phyloP scores from a whole-genome alignment of 306 rosid species.

The Prunus salicina region DNA sequence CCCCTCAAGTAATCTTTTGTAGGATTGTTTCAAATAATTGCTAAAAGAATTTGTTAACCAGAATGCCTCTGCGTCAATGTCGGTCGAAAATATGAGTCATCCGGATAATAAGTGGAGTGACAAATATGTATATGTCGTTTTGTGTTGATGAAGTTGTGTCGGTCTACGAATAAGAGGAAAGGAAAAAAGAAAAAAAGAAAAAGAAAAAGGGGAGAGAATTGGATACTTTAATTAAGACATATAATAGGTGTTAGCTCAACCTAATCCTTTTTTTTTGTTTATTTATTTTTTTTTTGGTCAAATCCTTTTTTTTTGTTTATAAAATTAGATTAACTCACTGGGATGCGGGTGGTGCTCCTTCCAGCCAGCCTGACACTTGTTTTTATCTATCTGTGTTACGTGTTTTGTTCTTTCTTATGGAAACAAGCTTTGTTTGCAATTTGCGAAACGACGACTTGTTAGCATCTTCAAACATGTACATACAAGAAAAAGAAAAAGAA shows the following conservation, averaged over 20 bases:
- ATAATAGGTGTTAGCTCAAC: slow-evolving; percentile 8
- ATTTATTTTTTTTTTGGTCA: too few species aligned
- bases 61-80: neutral
- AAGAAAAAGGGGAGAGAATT: neutral
- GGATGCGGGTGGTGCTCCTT: slow-evolving; percentile 8
- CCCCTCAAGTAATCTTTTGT: too few species aligned
- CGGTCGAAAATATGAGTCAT: slow-evolving; percentile 5
- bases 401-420: slow-evolving; percentile 14
- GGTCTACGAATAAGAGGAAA: neutral
- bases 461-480: neutral
- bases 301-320: too few species aligned
- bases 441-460: slow-evolving; percentile 5
- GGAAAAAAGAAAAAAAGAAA: neutral
- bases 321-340: neutral
- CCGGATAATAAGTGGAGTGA: neutral
- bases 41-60: neutral
- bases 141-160: slow-evolving; percentile 20
- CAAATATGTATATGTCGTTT: slow-evolving; percentile 15
- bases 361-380: slow-evolving; percentile 32
- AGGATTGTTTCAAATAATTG: too few species aligned
- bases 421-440: slow-evolving; percentile 1
- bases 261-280: neutral
- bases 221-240: neutral
- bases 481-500: neutral
- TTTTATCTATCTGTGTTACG: slow-evolving; percentile 13